A percentile compares a stretch with the other conserved stretches of the same genome.
These are phyloP conservation scores for Nadsonia commutata DNA, from an alignment of 1,139 yeast species.

Conservation along the genomic window DNA sequence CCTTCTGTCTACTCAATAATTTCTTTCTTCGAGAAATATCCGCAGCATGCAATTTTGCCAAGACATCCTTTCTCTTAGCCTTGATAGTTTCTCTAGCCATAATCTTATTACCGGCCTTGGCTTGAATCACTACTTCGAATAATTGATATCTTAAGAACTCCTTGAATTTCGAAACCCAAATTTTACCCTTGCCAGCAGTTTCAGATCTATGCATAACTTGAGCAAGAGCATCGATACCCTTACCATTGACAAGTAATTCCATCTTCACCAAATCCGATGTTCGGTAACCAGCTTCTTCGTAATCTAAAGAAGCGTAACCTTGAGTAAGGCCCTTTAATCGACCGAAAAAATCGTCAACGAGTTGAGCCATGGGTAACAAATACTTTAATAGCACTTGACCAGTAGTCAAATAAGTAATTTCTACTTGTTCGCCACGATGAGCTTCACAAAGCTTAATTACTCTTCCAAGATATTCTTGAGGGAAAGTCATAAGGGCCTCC, in stretches of 20 bases:
- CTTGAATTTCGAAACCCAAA: constrained; percentile 70
- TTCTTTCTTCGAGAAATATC: constrained; percentile 86
- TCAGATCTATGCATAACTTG: constrained; percentile 78
- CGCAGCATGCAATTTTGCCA: constrained; percentile 84
- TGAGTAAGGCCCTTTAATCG: constrained; percentile 77
- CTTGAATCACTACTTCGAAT: constrained; percentile 88
- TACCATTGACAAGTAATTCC: constrained; percentile 82
- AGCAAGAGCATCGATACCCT: constrained; percentile 81
- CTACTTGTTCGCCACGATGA: constrained; percentile 72
- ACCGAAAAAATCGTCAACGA: constrained; percentile 92
- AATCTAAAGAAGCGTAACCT: constrained; percentile 90
- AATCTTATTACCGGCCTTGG: constrained; percentile 67
- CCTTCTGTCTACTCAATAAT: constrained; percentile 76
- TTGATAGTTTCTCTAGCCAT: constrained; percentile 88
- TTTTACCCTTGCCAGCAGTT: constrained; percentile 56
- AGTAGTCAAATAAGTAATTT: constrained; percentile 59
- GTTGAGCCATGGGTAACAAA: constrained; percentile 69
- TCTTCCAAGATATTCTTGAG: constrained; percentile 74
- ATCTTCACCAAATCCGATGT: constrained; percentile 72
- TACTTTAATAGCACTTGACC: constrained; percentile 76
- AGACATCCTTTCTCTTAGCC: constrained; percentile 85
- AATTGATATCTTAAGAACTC: constrained; percentile 67
- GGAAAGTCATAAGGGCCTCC: constrained; percentile 81
- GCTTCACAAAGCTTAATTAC: constrained; percentile 78
- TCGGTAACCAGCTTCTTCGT: constrained; percentile 82